These are phyloP conservation scores for Tetrastigma voinierianum DNA, from an alignment of 164 flowering plant genomes.

Conservation along the genomic window DNA sequence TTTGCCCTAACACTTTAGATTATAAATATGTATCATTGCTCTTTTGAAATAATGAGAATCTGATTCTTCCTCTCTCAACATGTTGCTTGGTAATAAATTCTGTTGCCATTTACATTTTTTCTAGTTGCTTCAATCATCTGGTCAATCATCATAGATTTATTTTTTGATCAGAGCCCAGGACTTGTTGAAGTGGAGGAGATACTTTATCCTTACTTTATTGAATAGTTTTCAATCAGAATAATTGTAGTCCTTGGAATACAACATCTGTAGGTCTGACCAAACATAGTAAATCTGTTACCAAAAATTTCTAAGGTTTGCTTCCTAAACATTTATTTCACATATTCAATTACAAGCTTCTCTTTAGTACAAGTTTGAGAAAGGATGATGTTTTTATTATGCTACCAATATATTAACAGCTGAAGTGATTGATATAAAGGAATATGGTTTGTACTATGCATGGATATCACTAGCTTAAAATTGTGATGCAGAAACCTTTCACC, in stretches of 20 bases:
- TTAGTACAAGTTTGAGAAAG: background rate
- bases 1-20: no score
- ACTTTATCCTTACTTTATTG: conserved; percentile 72
- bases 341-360: background rate
- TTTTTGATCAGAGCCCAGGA: conserved; percentile 50
- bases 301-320: conserved; percentile 78
- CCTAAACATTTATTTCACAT: conserved; percentile 5
- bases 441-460: no score
- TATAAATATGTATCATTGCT: no score
- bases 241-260: conserved; percentile 91
- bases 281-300: no score
- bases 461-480: no score
- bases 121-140: conserved; percentile 2
- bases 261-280: conserved; percentile 94
- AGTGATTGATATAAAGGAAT: no score
- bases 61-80: no score
- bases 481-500: no score
- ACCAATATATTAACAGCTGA: no score
- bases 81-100: no score
- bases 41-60: no score
- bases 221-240: conserved; percentile 68
- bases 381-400: background rate
- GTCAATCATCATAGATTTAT: background rate
- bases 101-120: no score
- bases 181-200: conserved; percentile 79